These are phyloP conservation scores for Talaromyces nanjingensis DNA, from an alignment of 495 filamentous ascomycete genomes.

Conservation along the genomic window DNA sequence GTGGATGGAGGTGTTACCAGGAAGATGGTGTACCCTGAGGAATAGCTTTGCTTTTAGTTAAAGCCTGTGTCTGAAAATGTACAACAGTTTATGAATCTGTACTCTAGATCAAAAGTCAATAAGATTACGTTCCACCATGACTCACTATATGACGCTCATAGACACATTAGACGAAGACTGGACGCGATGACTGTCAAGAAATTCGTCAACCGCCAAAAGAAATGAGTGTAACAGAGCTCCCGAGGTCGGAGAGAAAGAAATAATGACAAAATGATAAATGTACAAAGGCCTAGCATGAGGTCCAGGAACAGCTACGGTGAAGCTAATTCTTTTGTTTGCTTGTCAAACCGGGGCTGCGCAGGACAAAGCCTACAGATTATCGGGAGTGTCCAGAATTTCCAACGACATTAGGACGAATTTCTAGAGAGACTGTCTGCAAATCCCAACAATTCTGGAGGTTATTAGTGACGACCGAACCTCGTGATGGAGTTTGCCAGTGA, in stretches of 20 bases:
- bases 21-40: slow-evolving; percentile 9
- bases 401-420: background rate
- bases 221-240: background rate
- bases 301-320: background rate
- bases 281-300: background rate
- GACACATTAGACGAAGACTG: background rate
- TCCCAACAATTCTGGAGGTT: background rate
- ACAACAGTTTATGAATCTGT: background rate
- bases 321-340: background rate
- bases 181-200: background rate
- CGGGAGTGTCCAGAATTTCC: background rate
- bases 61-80: background rate
- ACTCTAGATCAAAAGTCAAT: no score
- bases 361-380: background rate
- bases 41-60: background rate
- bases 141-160: background rate
- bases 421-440: background rate
- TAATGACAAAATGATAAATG: background rate
- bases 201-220: background rate
- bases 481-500: background rate
- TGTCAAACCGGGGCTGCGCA: background rate
- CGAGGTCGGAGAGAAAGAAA: background rate
- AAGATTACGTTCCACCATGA: background rate
- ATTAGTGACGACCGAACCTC: background rate
- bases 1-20: slow-evolving; percentile 25